Evolutionary conservation across 2,329 filamentous ascomycete genomes (phyloP), one percentile per base, ranked within the genome.

Genomic region (Aquanectria penicillioides): DNA sequence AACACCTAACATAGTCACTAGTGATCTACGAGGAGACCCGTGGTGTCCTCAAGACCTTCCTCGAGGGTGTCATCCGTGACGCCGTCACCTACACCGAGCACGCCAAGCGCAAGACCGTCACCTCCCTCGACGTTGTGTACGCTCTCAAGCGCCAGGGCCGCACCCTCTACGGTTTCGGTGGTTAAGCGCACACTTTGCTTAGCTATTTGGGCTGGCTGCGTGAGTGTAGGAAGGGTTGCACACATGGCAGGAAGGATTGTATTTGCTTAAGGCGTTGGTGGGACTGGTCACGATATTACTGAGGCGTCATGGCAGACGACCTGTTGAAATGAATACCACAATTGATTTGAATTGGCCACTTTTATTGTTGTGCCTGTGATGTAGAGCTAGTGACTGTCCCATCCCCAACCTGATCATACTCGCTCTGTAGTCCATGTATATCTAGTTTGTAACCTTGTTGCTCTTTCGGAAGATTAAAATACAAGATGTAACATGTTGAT

Each of bases 81-180:
- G 89, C 89, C 64, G 89, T 91, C 80, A 91, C 89, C 74, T 91
- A 91, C 83, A 91, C 89, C 54, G 89, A 91, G 82, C 89, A 91
- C 81, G 89, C 89, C 80, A 92, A 91, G 87, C 87, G 89, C 80
- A 91, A 91, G 88, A 91, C 89, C 12, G 89, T 92, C 77, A 91
- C 86, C 28, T 89, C 86, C 9, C 84, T 89, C 43, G 86, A 89
- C 68, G 86, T 89, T 20, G 86, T 89, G 77, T 89, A 89, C 68
- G 86, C 86, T 40, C 81, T 89, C 68, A 89, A 89, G 84, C 82
- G 86, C 77, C 86, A 89, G 80, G 86, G 86, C 75, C 85, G 90
- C 74, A 91, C 91, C 76, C 89, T 94, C 68, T 94, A 94, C 85
- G 91, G 91, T 83, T 94, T 94, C 86, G 91, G 91, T 86, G 91